These are phyloP conservation scores for Fomitopsis pulvina DNA, from an alignment of 768 basidiomycete genomes.

Conservation along the genomic window DNA sequence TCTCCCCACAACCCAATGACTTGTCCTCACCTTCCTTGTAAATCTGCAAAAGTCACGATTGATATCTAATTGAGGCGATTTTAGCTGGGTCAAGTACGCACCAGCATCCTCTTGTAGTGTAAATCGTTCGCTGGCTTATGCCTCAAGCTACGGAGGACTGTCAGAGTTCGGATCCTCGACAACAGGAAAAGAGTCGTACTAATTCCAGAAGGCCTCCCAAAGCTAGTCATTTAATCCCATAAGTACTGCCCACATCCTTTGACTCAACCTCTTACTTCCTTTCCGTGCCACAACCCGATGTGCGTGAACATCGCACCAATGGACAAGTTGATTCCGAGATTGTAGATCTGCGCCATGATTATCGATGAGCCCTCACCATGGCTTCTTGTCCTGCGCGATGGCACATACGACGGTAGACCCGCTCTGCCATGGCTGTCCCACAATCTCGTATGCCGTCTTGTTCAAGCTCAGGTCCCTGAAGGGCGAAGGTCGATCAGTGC, in stretches of 20 bases:
- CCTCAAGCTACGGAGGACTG: not conserved
- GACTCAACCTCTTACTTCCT: constrained; percentile 6
- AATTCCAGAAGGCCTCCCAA: not conserved
- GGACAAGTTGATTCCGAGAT: constrained; percentile 12
- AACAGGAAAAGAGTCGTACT: not conserved
- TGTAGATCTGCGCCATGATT: not conserved
- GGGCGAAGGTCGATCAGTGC: not conserved
- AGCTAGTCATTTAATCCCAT: not conserved
- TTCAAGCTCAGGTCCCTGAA: not conserved
- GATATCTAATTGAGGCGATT: not conserved
- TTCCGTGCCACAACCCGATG: constrained; percentile 22
- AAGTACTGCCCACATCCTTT: not conserved
- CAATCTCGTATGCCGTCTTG: constrained; percentile 1
- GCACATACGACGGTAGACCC: not conserved
- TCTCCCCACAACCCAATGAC: not conserved
- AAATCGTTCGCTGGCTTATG: not conserved
- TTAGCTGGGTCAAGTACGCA: not conserved
- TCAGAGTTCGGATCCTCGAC: not conserved
- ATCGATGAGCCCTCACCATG: not conserved
- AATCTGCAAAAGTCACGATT: not conserved
- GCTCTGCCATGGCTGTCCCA: constrained; percentile 2
- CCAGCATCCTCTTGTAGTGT: not conserved
- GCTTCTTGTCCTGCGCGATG: not conserved
- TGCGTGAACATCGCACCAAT: constrained; percentile 17
- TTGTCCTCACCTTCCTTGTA: constrained; percentile 2